A percentile compares a stretch with the other conserved stretches of the same genome.
These are phyloP conservation scores for Arthroderma uncinatum DNA, from an alignment of 2,329 filamentous ascomycete genomes.

Conservation along the genomic window DNA sequence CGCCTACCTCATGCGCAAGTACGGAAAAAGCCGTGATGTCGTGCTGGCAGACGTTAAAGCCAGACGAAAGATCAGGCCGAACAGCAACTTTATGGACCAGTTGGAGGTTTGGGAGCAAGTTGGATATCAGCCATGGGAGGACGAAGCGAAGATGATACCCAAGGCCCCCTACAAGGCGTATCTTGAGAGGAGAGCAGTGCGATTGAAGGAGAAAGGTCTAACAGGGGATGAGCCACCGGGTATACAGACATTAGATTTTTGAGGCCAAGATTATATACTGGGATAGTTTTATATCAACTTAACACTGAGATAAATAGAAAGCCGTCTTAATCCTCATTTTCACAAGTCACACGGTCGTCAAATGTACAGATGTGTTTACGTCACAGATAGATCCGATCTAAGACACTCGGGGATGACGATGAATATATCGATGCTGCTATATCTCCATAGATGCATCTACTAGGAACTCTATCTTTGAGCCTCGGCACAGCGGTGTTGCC, in stretches of 20 bases:
- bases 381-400: not conserved
- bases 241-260: not conserved
- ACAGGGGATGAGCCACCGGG: not conserved
- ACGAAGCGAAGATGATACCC: conserved; percentile 18
- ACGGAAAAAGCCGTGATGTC: conserved; percentile 14
- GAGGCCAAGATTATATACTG: not conserved
- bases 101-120: conserved; percentile 21
- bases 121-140: conserved; percentile 21
- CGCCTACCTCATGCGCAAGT: conserved; percentile 24
- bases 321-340: too few relatives aligned
- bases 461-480: conserved; percentile 1
- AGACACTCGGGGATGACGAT: not conserved
- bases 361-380: not conserved
- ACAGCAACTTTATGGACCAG: conserved; percentile 21
- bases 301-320: too few relatives aligned
- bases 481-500: not conserved
- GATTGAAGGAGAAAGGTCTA: conserved; percentile 15
- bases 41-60: conserved; percentile 19
- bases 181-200: conserved; percentile 17
- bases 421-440: not conserved
- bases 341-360: too few relatives aligned
- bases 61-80: conserved; percentile 20
- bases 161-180: conserved; percentile 20
- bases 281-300: not conserved
- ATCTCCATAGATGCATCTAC: not conserved